Base-by-base conservation (phyloP, 1,284 basidiomycete genomes). In the Fomitopsis schrenkii region DNA sequence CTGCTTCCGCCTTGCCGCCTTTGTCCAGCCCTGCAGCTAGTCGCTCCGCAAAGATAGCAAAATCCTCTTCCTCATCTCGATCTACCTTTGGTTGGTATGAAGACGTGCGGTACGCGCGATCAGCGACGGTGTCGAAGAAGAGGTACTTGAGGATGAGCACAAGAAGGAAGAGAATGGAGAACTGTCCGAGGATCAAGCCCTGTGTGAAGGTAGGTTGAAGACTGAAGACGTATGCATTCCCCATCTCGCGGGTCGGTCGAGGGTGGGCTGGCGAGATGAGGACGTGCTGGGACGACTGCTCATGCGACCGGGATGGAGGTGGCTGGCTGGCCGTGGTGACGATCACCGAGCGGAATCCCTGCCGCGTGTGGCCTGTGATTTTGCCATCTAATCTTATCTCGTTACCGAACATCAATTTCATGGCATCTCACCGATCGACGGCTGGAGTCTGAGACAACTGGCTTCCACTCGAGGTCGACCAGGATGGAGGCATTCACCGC, bases 181-280 rank as follows among this genome's bases (percentile, higher is more conserved):
- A 76, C 70, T 94, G 91, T 62, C 91, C 91, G 35, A 93, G 74
- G 35, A 94, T 77, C 50, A 94, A 82, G 41, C 91, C 91, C 71
- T 93, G 91, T 0, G 91, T 93, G 73, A 94, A 94, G 2, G 90
- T 93, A 1, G 89, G 91, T 67, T 90, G 85, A 55, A 92, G 77
- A 22, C 87, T 86, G 68, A 91, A 84, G 57, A 91, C 71, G 73
- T 87, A 86, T 70, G 83, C 85, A 68, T 74, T 77, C 62, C 79
- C 79, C 87, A 89, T 89, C 33, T 56, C 56, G 58, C 60, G 42
- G 28, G 26, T 52, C 42, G 59, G 45, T 41, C 36, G 17, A 52
- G 17, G 2, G 36, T 22, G 45, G 44, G 59, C 54, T 22, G 40
- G 56, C 48, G 60, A 58, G 60, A 60, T 36, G 54, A 50, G 44